Evolutionary conservation across 768 basidiomycete genomes (phyloP), one percentile per base, ranked within the genome.

Genomic region (Termitomyces sp.): DNA sequence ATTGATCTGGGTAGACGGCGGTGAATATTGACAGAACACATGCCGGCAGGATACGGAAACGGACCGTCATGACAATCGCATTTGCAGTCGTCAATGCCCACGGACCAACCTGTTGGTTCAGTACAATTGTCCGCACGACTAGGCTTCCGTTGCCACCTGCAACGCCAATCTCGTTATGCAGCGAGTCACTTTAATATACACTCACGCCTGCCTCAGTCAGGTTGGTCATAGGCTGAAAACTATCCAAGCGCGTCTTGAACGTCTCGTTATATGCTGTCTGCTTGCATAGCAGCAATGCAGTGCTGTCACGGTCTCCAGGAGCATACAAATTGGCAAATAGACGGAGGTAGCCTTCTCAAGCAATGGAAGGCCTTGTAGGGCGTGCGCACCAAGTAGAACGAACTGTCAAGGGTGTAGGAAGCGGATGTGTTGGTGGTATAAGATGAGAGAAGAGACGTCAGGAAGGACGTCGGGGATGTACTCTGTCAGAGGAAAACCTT

Each of bases 131-230:
- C 46, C 74, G 58, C 19, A 69, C 62, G 10, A 71, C 57, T 30
- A 74, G 63, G 65, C 28, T 56, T 30, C 56, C 64, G 4, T 46
- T 38, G 34, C 48, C 63, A 12, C 71, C 70, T 4, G 62, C 51
- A 0, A 75, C 57, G 0, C 62, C 71, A 37, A 75, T 70, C 54
- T 74, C 73, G 57, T 72, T 71, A 56, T 75, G 73, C 53, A 73
- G 58, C 17, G 61, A 57, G 55, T 74, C 72, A 11, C 70, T 68
- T 35, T 73, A 73, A 40, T 71, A 73, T 3, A 72, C 62, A 15
- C 62, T 72, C 19, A 70, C 60, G 0, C 74, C 74, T 7, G 74
- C 34, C 60, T 76, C 74, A 4, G 69, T 69, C 19, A 71, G 59
- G 43, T 68, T 70, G 17, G 56, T 64, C 21, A 34, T 55, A 1